These are phyloP conservation scores for Colletotrichum gigasporum DNA, from an alignment of 2,329 filamentous ascomycete genomes.

Conservation along the genomic window DNA sequence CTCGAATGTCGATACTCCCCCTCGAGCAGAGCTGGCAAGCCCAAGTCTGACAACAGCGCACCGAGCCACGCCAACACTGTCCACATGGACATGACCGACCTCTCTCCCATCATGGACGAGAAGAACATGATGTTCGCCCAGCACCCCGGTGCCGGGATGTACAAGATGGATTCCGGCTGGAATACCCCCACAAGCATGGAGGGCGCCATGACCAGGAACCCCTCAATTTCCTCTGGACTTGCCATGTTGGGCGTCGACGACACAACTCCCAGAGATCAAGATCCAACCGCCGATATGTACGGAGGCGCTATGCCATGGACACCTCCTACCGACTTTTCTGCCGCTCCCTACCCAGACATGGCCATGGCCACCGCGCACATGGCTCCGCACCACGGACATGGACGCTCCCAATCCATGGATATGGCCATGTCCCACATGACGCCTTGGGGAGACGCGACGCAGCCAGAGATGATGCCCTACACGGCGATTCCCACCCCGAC, in stretches of 20 bases:
- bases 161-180: conserved; percentile 50
- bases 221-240: conserved; percentile 45
- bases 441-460: conserved; percentile 39
- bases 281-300: conserved; percentile 44
- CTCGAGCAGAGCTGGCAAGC: conserved; percentile 60
- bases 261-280: conserved; percentile 30
- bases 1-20: conserved; percentile 62
- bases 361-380: conserved; percentile 39
- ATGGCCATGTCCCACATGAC: conserved; percentile 40
- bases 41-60: conserved; percentile 47
- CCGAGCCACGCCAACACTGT: conserved; percentile 33
- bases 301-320: conserved; percentile 49
- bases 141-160: conserved; percentile 42
- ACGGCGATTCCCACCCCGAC: conserved; percentile 45
- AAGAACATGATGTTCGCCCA: conserved; percentile 42
- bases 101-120: conserved; percentile 38
- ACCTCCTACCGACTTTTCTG: conserved; percentile 46
- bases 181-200: conserved; percentile 47
- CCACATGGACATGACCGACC: conserved; percentile 35
- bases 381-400: conserved; percentile 39
- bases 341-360: conserved; percentile 43
- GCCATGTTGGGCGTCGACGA: conserved; percentile 43
- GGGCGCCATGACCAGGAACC: conserved; percentile 43
- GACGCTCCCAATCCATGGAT: conserved; percentile 49
- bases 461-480: conserved; percentile 45